Conservation (phyloP, 106 monocot species). For the Xerophyta viscosa region DNA sequence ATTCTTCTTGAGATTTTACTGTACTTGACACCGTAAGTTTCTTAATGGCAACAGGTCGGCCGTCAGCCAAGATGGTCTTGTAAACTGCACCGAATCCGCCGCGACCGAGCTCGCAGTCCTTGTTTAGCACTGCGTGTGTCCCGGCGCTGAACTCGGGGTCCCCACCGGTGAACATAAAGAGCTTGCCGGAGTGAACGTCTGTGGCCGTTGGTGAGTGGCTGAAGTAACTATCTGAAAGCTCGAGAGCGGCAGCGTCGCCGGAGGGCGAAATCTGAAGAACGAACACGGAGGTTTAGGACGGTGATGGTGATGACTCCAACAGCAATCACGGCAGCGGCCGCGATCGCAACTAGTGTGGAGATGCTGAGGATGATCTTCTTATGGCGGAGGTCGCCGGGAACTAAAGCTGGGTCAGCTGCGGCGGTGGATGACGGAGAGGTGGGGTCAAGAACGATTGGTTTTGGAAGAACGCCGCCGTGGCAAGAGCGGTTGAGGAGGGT, state of each 20-base stretch:
- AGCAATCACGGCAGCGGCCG: slow-evolving; percentile 60
- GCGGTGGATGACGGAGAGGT: slow-evolving; percentile 21
- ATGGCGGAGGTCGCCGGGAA: slow-evolving; percentile 29
- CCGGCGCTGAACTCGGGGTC: slow-evolving; percentile 67
- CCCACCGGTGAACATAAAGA: slow-evolving; percentile 72
- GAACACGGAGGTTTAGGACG: slow-evolving; percentile 55
- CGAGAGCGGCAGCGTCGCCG: slow-evolving; percentile 26
- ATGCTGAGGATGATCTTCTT: slow-evolving; percentile 83
- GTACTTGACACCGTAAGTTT: slow-evolving; percentile 79
- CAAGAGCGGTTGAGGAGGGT: slow-evolving; percentile 32
- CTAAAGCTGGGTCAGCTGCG: background rate
- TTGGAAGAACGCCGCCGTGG: slow-evolving; percentile 37
- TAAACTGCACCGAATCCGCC: slow-evolving; percentile 88
- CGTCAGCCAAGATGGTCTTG: slow-evolving; percentile 56
- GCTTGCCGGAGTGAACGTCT: slow-evolving; percentile 65
- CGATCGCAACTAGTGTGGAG: slow-evolving; percentile 75
- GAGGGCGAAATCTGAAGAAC: slow-evolving; percentile 27
- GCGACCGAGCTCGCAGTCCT: slow-evolving; percentile 86
- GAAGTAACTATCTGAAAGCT: slow-evolving; percentile 50
- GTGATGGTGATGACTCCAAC: slow-evolving; percentile 63
- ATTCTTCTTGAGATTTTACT: slow-evolving; percentile 79
- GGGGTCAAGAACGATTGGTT: slow-evolving; percentile 62
- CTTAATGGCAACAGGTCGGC: slow-evolving; percentile 72
- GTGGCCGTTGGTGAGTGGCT: slow-evolving; percentile 64
- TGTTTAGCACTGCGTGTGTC: slow-evolving; percentile 69